A percentile compares a stretch with the other conserved stretches of the same genome.
Evolutionary conservation across 2,329 filamentous ascomycete species (phyloP).

Genomic region (Polychaeton citri): DNA sequence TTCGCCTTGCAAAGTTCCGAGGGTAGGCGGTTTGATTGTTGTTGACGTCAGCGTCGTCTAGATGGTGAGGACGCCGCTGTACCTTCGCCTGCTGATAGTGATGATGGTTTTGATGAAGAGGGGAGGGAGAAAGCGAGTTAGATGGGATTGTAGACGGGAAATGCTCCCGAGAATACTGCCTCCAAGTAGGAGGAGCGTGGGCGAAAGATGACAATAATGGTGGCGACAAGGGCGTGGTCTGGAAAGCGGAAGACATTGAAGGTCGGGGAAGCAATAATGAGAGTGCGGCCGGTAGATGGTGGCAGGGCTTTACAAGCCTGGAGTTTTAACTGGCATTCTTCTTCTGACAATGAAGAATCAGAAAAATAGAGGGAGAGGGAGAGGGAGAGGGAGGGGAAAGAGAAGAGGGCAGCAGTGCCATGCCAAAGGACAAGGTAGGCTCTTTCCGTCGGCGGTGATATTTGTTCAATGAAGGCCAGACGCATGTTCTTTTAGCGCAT

Average conservation of each 20-base stretch:
- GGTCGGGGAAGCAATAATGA: neutral
- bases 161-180: neutral
- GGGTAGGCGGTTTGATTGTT: slow-evolving; percentile 18
- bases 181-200: neutral
- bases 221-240: slow-evolving; percentile 67
- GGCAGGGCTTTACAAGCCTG: neutral
- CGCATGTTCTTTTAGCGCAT: neutral
- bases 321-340: neutral
- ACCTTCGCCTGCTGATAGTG: neutral
- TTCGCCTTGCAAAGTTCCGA: slow-evolving; percentile 25
- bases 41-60: neutral
- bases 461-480: neutral
- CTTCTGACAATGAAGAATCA: neutral
- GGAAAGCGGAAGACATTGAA: slow-evolving; percentile 83
- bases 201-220: slow-evolving; percentile 49
- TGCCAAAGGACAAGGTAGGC: neutral
- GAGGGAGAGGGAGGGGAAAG: no score
- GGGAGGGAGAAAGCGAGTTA: neutral
- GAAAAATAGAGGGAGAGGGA: no score
- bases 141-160: neutral
- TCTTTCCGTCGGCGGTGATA: neutral
- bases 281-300: neutral
- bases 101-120: neutral
- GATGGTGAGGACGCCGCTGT: neutral
- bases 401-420: no score